Evolutionary conservation across 202 grass and related monocot species (phyloP).

Genomic region (Saccharum hybrid): DNA sequence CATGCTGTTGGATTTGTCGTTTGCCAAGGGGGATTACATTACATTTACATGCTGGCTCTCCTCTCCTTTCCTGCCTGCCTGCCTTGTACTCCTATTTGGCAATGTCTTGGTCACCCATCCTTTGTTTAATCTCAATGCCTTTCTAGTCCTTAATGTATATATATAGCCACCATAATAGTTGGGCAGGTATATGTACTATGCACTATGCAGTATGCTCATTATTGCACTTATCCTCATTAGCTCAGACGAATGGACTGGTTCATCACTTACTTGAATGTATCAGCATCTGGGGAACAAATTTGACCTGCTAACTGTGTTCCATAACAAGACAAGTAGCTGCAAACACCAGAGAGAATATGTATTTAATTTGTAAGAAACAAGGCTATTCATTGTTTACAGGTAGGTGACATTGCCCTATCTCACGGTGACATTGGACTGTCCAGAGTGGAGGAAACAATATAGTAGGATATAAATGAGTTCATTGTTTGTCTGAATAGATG

Average conservation of each 20-base stretch:
- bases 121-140: constrained; percentile 37
- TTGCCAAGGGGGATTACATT: constrained; percentile 21
- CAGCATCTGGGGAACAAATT: constrained; percentile 48
- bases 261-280: constrained; percentile 35
- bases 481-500: constrained; percentile 39
- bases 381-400: constrained; percentile 22
- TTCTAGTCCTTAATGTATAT: not conserved
- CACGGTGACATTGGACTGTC: constrained; percentile 24
- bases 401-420: constrained; percentile 19
- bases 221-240: constrained; percentile 33
- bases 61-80: constrained; percentile 28
- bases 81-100: constrained; percentile 36
- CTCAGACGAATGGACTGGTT: constrained; percentile 40
- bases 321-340: constrained; percentile 22
- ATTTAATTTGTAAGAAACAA: constrained; percentile 34
- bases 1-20: constrained; percentile 50
- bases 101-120: constrained; percentile 52
- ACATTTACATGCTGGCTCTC: not conserved
- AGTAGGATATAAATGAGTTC: constrained; percentile 22
- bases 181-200: constrained; percentile 35
- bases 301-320: constrained; percentile 35
- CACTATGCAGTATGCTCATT: not conserved
- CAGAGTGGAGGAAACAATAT: constrained; percentile 31
- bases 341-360: not conserved
- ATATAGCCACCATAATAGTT: constrained; percentile 43